phyloP scores from a whole-genome alignment of 441 rosid species.

The Raphanus hybrid region DNA sequence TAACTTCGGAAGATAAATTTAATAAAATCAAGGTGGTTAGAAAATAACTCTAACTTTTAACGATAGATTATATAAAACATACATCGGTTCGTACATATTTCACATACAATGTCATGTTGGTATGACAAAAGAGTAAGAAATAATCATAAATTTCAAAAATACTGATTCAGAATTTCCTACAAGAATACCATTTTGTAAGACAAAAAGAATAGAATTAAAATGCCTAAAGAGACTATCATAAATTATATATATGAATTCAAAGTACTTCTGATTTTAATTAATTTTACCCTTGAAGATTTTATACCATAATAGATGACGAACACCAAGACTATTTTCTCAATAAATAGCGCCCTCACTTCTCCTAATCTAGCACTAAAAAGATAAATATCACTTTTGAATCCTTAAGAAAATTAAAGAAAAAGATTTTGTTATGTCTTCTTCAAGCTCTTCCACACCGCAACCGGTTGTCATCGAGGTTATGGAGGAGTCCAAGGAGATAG shows the following conservation, averaged over 20 bases:
- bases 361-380: conserved; percentile 29
- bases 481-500: neutral
- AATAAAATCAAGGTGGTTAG: neutral
- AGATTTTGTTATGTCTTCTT: conserved; percentile 5
- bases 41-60: neutral
- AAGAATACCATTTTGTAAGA: neutral
- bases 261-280: conserved; percentile 4
- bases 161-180: neutral
- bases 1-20: neutral
- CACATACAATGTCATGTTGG: neutral
- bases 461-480: neutral
- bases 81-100: neutral
- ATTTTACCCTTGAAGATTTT: conserved; percentile 18
- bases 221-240: conserved; percentile 26
- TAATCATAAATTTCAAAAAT: neutral
- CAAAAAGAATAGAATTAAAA: conserved; percentile 16
- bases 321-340: conserved; percentile 13
- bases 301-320: conserved; percentile 31
- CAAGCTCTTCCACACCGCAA: neutral
- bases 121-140: neutral
- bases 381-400: conserved; percentile 24
- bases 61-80: neutral
- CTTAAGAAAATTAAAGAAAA: conserved; percentile 3
- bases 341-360: conserved; percentile 31
- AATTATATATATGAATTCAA: conserved; percentile 14